Evolutionary conservation across 73 alveolate genomes (phyloP).

Genomic region (Strombidium stylifer): DNA sequence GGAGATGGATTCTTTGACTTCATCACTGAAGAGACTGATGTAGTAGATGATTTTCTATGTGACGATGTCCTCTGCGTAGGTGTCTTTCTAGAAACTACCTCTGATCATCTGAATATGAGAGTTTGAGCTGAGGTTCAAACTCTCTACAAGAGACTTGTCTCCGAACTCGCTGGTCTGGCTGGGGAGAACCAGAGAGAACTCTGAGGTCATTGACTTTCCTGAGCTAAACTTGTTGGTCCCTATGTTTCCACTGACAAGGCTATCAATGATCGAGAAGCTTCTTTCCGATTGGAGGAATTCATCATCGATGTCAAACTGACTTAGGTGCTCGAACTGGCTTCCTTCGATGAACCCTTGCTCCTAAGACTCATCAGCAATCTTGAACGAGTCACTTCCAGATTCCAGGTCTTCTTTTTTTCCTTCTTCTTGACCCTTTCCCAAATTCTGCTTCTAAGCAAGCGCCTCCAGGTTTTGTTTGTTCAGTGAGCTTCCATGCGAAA

Average conservation of each 20-base stretch:
- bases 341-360: too few species aligned
- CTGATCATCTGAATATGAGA: background rate
- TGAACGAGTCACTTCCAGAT: too few species aligned
- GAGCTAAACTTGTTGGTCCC: too few species aligned
- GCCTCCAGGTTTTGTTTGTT: too few species aligned
- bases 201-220: slow-evolving; percentile 3
- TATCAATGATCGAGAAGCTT: slow-evolving; percentile 24
- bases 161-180: background rate
- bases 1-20: slow-evolving; percentile 58
- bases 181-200: slow-evolving; percentile 8
- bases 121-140: background rate
- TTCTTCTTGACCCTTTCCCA: too few species aligned
- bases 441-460: too few species aligned
- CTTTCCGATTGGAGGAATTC: background rate
- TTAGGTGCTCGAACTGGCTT: slow-evolving; percentile 48
- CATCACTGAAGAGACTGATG: slow-evolving; percentile 78
- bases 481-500: too few species aligned
- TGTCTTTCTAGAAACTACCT: slow-evolving; percentile 50
- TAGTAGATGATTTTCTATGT: slow-evolving; percentile 82
- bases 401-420: too few species aligned
- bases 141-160: background rate
- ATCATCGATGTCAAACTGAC: slow-evolving; percentile 45
- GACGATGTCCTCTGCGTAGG: slow-evolving; percentile 74
- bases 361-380: too few species aligned
- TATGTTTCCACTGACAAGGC: slow-evolving; percentile 11